Evolutionary conservation across 2,329 filamentous ascomycete genomes (phyloP), one percentile per base, ranked within the genome.

Genomic region (Arthrobotrys sphaeroides): DNA sequence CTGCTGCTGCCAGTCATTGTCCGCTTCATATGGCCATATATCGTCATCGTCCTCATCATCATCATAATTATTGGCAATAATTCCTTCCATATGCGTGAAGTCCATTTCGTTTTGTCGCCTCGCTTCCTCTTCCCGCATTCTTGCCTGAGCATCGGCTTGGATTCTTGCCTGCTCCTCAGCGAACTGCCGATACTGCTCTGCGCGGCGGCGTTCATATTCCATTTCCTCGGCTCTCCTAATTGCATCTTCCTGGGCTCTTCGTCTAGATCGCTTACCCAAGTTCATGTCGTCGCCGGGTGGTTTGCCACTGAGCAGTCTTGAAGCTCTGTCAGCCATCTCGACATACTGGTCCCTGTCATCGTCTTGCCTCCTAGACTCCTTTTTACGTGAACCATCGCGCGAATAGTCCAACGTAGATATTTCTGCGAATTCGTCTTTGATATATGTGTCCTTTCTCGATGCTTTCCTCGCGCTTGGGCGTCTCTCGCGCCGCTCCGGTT

Each of bases 11-110:
- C 49, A 55, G 0, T 36, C 20, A 55, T 36, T 13, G 2, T n/a
- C 12, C 7, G 20, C 55, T 4, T 59, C 36, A 16, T 59, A 33
- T 43, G 26, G 5, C 55, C 55, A 60, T 3, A 28, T 16, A 12
- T 24, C 55, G 2, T 60, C 55, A 28, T 60, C 55, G 13, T 42
- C 55, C n/a, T n/a, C n/a, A n/a, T n/a, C n/a, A n/a, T n/a, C n/a
- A n/a, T n/a, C n/a, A n/a, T n/a, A n/a, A n/a, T n/a, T n/a, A n/a
- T n/a, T n/a, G n/a, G n/a, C n/a, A n/a, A n/a, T n/a, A n/a, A n/a
- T n/a, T n/a, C n/a, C n/a, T n/a, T n/a, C n/a, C n/a, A n/a, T n/a
- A n/a, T n/a, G n/a, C n/a, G n/a, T n/a, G n/a, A n/a, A n/a, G n/a
- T n/a, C n/a, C n/a, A n/a, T n/a, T n/a, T n/a, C n/a, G n/a, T n/a